Percentiles rank a stretch among this genome's conserved stretches.
These are phyloP conservation scores for Boletus edulis DNA, from an alignment of 768 basidiomycete genomes.

Conservation along the genomic window DNA sequence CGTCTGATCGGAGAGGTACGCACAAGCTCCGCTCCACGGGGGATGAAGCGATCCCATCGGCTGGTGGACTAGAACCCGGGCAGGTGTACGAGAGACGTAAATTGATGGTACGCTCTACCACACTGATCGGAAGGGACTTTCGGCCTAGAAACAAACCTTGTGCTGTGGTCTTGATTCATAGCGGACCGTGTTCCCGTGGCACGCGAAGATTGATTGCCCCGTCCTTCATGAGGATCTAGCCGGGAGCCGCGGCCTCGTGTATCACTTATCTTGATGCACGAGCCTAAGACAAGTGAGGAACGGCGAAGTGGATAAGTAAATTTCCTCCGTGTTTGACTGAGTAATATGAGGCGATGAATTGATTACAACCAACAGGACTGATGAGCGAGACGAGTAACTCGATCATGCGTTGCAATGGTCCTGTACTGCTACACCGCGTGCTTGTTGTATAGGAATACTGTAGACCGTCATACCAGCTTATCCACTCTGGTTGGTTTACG, in stretches of 20 bases:
- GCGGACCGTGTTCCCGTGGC: background rate
- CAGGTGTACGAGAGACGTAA: conserved; percentile 7
- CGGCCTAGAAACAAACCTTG: background rate
- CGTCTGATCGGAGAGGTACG: background rate
- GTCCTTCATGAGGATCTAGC: background rate
- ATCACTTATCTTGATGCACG: too few relatives aligned
- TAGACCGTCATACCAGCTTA: background rate
- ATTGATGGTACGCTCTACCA: background rate
- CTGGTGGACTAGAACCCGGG: background rate
- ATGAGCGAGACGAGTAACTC: background rate
- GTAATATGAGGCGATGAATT: background rate
- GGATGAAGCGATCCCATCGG: background rate
- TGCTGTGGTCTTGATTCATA: background rate
- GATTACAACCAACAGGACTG: conserved; percentile 1
- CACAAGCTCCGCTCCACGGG: conserved; percentile 13
- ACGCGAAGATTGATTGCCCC: conserved; percentile 2
- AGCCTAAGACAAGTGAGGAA: conserved; percentile 5
- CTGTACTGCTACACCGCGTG: background rate
- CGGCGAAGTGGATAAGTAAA: conserved; percentile 6
- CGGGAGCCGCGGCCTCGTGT: conserved; percentile 21
- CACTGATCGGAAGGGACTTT: conserved; percentile 4
- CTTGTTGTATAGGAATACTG: background rate
- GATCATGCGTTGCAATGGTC: background rate
- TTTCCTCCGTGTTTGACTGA: conserved; percentile 7
- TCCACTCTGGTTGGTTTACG: background rate